These are phyloP conservation scores for Coemansia sp. DNA, from an alignment of 371 early-diverging fungal species.

Conservation along the genomic window DNA sequence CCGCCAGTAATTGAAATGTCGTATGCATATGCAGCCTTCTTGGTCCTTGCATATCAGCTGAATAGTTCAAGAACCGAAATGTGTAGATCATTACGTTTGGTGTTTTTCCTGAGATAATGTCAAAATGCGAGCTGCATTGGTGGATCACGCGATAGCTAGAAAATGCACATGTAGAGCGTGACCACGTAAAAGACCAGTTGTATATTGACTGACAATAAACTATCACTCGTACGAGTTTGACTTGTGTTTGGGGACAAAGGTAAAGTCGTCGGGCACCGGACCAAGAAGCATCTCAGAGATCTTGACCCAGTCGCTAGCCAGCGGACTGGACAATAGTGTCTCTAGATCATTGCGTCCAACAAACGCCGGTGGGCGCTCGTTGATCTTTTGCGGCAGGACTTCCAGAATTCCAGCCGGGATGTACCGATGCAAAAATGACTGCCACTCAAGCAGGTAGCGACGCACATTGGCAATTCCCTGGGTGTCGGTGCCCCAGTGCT, in stretches of 20 bases:
- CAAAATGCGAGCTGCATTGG: neutral
- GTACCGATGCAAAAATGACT: constrained; percentile 78
- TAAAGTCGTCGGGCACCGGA: constrained; percentile 80
- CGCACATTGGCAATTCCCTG: constrained; percentile 51
- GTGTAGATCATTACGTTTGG: neutral
- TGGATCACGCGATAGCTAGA: neutral
- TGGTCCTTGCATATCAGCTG: constrained; percentile 1
- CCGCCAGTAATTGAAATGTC: neutral
- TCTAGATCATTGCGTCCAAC: constrained; percentile 89
- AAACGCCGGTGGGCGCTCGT: constrained; percentile 86
- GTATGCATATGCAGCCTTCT: neutral
- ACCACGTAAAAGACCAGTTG: neutral
- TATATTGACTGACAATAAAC: neutral
- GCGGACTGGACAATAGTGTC: constrained; percentile 85
- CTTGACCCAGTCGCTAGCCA: constrained; percentile 88
- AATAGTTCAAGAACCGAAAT: neutral
- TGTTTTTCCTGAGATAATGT: neutral
- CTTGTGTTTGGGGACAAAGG: constrained; percentile 91
- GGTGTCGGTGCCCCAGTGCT: constrained; percentile 90
- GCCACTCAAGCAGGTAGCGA: constrained; percentile 91
- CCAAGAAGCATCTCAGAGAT: constrained; percentile 79
- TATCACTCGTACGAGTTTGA: constrained; percentile 74
- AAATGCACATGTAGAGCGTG: neutral
- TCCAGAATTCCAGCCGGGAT: constrained; percentile 92
- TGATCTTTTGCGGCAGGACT: constrained; percentile 85